These are phyloP conservation scores for Cochlearia excelsa DNA, from an alignment of 345 rosid genomes.

Conservation along the genomic window DNA sequence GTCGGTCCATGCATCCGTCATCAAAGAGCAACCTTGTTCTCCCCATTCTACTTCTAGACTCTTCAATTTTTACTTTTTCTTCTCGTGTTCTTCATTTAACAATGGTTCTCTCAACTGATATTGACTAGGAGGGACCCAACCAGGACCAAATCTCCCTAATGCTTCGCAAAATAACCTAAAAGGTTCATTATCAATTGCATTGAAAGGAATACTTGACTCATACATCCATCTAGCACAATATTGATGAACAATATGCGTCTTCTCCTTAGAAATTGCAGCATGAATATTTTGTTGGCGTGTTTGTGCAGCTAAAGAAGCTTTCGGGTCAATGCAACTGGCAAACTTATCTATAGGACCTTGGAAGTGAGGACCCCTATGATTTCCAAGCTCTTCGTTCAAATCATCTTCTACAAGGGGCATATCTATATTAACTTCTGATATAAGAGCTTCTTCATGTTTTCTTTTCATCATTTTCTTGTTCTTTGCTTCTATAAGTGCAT, in stretches of 20 bases:
- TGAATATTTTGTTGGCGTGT: neutral
- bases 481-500: neutral
- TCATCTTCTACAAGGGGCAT: neutral
- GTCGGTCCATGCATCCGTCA: conserved; percentile 12
- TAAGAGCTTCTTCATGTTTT: neutral
- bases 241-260: neutral
- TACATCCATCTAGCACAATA: conserved; percentile 20
- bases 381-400: neutral
- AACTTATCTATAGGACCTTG: conserved; percentile 13
- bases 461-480: neutral
- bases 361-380: neutral
- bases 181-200: conserved; percentile 11
- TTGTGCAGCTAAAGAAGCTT: neutral
- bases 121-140: conserved; percentile 3
- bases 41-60: conserved; percentile 1
- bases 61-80: neutral
- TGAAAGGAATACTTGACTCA: conserved; percentile 4
- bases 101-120: neutral
- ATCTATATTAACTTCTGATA: neutral
- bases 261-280: neutral
- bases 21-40: neutral
- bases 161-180: neutral
- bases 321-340: neutral
- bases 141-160: conserved; percentile 13
- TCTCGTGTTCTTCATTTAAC: conserved; percentile 4